Conservation (phyloP, 2,329 filamentous ascomycete species). For the Setomelanomma holmii region DNA sequence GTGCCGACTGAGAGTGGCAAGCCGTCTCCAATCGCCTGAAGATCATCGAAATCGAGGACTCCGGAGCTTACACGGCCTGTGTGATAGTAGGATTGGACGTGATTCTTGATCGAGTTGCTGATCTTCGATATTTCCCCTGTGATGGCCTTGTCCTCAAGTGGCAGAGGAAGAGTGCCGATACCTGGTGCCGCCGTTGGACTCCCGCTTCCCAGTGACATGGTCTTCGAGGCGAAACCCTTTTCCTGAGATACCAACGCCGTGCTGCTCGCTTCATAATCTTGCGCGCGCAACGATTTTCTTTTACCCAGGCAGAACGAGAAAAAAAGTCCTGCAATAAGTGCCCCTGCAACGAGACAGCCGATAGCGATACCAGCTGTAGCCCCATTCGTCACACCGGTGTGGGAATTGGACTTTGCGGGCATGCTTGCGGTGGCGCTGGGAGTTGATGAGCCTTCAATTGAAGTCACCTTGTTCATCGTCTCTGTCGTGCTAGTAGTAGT, state of each 20-base stretch:
- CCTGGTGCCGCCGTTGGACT: constrained; percentile 12
- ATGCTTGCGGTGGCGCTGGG: no score
- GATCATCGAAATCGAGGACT: constrained; percentile 29
- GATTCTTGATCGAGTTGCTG: constrained; percentile 44
- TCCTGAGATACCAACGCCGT: constrained; percentile 22
- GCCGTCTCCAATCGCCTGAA: constrained; percentile 28
- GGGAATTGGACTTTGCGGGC: no score
- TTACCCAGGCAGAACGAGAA: constrained; percentile 30
- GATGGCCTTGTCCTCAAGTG: constrained; percentile 42
- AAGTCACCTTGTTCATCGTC: no score
- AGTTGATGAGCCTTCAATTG: no score
- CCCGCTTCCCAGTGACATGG: constrained; percentile 16
- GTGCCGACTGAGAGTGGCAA: constrained; percentile 31
- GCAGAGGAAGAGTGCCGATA: constrained; percentile 35
- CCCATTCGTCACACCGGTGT: constrained; percentile 19
- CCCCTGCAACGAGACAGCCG: constrained; percentile 44
- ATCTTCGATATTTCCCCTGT: constrained; percentile 42
- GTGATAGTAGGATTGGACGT: constrained; percentile 48
- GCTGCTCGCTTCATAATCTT: constrained; percentile 21
- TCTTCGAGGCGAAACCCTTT: constrained; percentile 21
- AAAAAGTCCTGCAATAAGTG: constrained; percentile 27
- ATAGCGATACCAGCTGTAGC: constrained; percentile 46
- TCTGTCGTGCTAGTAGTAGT: no score
- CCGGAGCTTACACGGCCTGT: constrained; percentile 23
- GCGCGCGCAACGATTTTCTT: constrained; percentile 5